Evolutionary conservation across 2,329 filamentous ascomycete genomes (phyloP).

Genomic region (Calonectria ilicicola): DNA sequence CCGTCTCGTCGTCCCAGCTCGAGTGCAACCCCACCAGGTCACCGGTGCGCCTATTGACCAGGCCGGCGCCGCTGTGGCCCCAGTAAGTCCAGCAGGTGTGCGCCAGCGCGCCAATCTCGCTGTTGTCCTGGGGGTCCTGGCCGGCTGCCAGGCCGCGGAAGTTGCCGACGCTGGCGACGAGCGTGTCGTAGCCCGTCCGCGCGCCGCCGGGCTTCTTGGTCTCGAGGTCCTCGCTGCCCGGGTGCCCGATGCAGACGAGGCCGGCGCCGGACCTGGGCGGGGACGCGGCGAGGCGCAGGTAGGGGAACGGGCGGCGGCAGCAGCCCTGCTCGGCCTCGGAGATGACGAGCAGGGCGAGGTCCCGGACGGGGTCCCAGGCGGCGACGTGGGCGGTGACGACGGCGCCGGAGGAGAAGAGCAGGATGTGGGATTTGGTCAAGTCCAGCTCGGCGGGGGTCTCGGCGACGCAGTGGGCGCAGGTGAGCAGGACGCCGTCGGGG

Average conservation of each 20-base stretch:
- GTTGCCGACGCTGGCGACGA: slow-evolving; percentile 58
- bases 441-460: slow-evolving; percentile 53
- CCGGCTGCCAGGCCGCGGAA: slow-evolving; percentile 53
- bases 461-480: slow-evolving; percentile 64
- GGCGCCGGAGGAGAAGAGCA: slow-evolving; percentile 56
- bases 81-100: slow-evolving; percentile 70
- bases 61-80: slow-evolving; percentile 65
- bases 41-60: slow-evolving; percentile 54
- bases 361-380: slow-evolving; percentile 56
- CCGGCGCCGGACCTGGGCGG: slow-evolving; percentile 33
- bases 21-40: slow-evolving; percentile 63
- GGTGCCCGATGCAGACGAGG: slow-evolving; percentile 51
- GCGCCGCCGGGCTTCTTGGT: slow-evolving; percentile 46
- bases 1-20: slow-evolving; percentile 64
- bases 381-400: slow-evolving; percentile 53
- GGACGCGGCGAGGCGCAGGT: slow-evolving; percentile 23
- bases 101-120: slow-evolving; percentile 63
- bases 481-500: slow-evolving; percentile 57
- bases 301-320: slow-evolving; percentile 34
- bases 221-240: slow-evolving; percentile 58
- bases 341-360: slow-evolving; percentile 61
- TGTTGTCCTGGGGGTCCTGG: slow-evolving; percentile 61
- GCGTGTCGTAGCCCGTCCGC: slow-evolving; percentile 58
- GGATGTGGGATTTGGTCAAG: slow-evolving; percentile 47
- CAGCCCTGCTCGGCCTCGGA: slow-evolving; percentile 37